These are phyloP conservation scores for Sideroxylon spinosum DNA, from an alignment of 179 eudicot species.

Conservation along the genomic window DNA sequence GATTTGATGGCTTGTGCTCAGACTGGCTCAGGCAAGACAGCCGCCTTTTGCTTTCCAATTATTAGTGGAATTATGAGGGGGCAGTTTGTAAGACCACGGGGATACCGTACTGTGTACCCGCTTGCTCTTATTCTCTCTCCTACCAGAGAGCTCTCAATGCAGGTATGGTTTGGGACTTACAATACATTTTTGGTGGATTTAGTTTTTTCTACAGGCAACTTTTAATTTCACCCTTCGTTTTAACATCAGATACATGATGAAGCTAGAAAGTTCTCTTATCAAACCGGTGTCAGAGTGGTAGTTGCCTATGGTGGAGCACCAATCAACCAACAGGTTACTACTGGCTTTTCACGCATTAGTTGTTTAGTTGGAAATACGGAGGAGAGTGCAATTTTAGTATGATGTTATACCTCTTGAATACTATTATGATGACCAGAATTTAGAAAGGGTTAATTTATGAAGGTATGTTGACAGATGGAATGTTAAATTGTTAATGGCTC, in stretches of 20 bases:
- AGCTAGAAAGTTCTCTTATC: constrained; percentile 83
- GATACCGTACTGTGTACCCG: constrained; percentile 61
- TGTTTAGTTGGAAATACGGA: background rate
- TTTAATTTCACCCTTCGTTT: background rate
- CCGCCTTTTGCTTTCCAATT: constrained; percentile 92
- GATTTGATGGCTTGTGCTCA: constrained; percentile 98
- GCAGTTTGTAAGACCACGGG: constrained; percentile 44
- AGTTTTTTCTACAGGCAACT: background rate
- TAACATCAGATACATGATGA: constrained; percentile 70
- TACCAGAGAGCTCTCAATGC: constrained; percentile 89
- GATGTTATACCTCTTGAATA: too few relatives aligned
- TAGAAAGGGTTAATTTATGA: too few relatives aligned
- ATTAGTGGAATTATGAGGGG: constrained; percentile 88
- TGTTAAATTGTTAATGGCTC: too few relatives aligned
- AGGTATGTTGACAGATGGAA: too few relatives aligned
- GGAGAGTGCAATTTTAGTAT: background rate
- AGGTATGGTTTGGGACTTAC: constrained; percentile 38
- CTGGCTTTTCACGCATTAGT: background rate
- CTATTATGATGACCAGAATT: too few relatives aligned
- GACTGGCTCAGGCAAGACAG: constrained; percentile 94
- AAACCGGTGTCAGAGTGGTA: constrained; percentile 89
- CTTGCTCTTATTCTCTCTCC: constrained; percentile 88
- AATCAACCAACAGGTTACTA: constrained; percentile 74
- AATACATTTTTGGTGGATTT: background rate
- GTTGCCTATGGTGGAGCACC: constrained; percentile 98